phyloP scores from a whole-genome alignment of 148 eudicot species.

The Camellia lanceoleosa region DNA sequence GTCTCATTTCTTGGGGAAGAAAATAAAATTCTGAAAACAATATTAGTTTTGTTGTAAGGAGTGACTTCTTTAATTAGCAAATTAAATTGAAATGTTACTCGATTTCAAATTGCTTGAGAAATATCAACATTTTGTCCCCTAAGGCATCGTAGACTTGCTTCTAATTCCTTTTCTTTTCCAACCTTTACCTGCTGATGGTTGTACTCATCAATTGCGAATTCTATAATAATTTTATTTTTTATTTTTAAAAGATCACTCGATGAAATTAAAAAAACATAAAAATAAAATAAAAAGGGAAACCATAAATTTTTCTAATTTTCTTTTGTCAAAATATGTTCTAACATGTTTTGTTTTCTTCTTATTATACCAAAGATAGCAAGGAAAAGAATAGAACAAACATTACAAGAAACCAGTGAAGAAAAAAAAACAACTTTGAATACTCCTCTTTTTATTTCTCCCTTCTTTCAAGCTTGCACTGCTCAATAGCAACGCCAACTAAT shows the following conservation, averaged over 20 bases:
- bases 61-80: not conserved
- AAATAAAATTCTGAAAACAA: not conserved
- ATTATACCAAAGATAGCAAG: not conserved
- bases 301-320: not conserved
- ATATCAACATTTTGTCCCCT: slow-evolving; percentile 55
- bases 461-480: too few species aligned
- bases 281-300: not conserved
- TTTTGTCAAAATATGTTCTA: not conserved
- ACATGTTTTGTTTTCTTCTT: not conserved
- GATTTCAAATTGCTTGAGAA: slow-evolving; percentile 58
- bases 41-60: not conserved
- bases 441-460: not conserved
- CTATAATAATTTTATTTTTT: not conserved
- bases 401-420: too few species aligned
- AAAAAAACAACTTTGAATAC: too few species aligned
- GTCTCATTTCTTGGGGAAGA: too few species aligned
- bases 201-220: not conserved
- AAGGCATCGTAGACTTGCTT: slow-evolving; percentile 41
- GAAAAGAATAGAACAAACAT: too few species aligned
- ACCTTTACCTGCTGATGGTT: slow-evolving; percentile 46
- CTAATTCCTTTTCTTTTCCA: slow-evolving; percentile 42
- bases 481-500: too few species aligned
- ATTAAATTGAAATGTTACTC: slow-evolving; percentile 29
- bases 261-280: not conserved
- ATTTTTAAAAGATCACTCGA: not conserved